A percentile compares a stretch with the other conserved stretches of the same genome.
Evolutionary conservation across 179 eudicot genomes (phyloP).

Genomic region (Actinidia polygama): DNA sequence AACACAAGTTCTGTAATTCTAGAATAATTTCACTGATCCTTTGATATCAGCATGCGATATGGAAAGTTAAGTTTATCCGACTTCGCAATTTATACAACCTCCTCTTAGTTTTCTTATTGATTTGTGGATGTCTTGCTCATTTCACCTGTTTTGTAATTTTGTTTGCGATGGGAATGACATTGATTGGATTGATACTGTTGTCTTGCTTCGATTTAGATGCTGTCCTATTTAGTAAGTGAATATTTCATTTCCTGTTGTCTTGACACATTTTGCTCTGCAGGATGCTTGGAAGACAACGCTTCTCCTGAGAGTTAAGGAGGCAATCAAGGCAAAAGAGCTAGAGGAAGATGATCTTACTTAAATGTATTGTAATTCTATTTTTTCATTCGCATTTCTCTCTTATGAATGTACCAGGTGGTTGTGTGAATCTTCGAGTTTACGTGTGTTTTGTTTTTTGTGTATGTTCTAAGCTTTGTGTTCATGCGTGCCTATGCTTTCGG

Average conservation of each 20-base stretch:
- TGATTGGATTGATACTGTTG: not conserved
- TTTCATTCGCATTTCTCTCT: not conserved
- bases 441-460: not conserved
- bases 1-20: not conserved
- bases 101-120: not conserved
- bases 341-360: constrained; percentile 94
- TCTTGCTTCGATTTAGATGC: not conserved
- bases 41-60: not conserved
- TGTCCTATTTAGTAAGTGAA: not conserved
- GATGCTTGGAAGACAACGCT: constrained; percentile 96
- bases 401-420: constrained; percentile 18
- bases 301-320: constrained; percentile 86
- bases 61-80: not conserved
- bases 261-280: constrained; percentile 26
- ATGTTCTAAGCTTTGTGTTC: not conserved
- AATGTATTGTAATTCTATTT: not conserved
- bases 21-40: not conserved
- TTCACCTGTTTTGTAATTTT: not conserved
- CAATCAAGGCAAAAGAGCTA: constrained; percentile 76
- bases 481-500: not conserved
- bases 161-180: not conserved
- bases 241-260: not conserved
- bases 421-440: constrained; percentile 2
- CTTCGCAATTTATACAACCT: not conserved
- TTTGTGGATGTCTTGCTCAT: not conserved